Evolutionary conservation across 2,329 filamentous ascomycete species (phyloP).

Genomic region (Verticillium longisporum): DNA sequence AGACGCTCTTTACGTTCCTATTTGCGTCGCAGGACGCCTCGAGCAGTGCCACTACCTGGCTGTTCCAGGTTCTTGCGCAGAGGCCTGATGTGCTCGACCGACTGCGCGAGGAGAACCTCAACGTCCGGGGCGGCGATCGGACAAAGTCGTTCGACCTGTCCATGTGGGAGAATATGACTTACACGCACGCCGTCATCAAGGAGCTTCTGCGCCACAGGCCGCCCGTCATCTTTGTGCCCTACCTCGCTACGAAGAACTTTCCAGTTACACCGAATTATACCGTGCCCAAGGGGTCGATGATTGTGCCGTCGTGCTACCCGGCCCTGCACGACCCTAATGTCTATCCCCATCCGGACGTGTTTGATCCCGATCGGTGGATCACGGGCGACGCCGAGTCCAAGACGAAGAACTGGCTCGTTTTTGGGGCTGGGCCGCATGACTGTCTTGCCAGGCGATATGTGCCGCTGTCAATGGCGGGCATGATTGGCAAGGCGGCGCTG

Average conservation of each 20-base stretch:
- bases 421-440: constrained; percentile 42
- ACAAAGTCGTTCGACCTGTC: constrained; percentile 30
- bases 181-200: constrained; percentile 46
- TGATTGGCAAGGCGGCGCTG: constrained; percentile 45
- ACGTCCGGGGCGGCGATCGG: constrained; percentile 32
- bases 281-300: constrained; percentile 39
- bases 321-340: constrained; percentile 41
- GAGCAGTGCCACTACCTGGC: constrained; percentile 44
- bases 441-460: constrained; percentile 43
- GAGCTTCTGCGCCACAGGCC: constrained; percentile 44
- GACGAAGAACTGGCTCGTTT: constrained; percentile 47
- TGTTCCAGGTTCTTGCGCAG: constrained; percentile 45
- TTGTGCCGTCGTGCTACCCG: constrained; percentile 44
- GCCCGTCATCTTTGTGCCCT: constrained; percentile 48
- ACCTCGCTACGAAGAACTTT: constrained; percentile 39
- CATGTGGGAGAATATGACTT: constrained; percentile 41
- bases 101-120: constrained; percentile 39
- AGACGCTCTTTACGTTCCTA: constrained; percentile 46
- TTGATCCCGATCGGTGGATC: constrained; percentile 46
- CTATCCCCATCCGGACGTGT: constrained; percentile 38
- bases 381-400: constrained; percentile 41
- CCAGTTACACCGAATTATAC: constrained; percentile 40
- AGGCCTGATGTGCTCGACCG: constrained; percentile 38
- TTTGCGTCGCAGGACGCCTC: constrained; percentile 48
- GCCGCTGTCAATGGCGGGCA: constrained; percentile 40